Percentiles rank a stretch among this genome's conserved stretches.
These are phyloP conservation scores for Physaria fendleri DNA, from an alignment of 345 rosid species.

Conservation along the genomic window DNA sequence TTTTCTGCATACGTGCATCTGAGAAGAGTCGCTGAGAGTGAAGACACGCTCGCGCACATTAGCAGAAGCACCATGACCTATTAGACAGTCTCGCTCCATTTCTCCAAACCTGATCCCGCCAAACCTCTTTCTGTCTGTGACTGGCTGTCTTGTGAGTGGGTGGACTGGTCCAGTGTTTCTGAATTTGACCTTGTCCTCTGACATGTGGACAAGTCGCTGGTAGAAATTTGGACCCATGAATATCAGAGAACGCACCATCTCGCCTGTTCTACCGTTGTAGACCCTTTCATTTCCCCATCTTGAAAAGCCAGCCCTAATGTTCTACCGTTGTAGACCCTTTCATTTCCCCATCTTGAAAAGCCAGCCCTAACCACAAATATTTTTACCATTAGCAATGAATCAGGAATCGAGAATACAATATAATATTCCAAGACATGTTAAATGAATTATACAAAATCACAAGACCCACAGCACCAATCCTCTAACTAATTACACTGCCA, in stretches of 20 bases:
- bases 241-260: conserved; percentile 58
- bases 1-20: conserved; percentile 63
- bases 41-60: conserved; percentile 81
- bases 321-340: conserved; percentile 72
- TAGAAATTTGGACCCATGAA: conserved; percentile 92
- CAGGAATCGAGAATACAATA: neutral
- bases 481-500: neutral
- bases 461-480: neutral
- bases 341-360: conserved; percentile 82
- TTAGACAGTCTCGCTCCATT: conserved; percentile 89
- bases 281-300: conserved; percentile 87
- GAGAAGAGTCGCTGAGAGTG: conserved; percentile 68
- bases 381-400: neutral
- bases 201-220: conserved; percentile 82
- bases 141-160: conserved; percentile 88
- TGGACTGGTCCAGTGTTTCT: conserved; percentile 92
- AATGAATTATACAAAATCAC: neutral
- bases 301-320: conserved; percentile 63
- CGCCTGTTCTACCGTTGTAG: conserved; percentile 72
- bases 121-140: conserved; percentile 74
- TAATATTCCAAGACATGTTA: neutral
- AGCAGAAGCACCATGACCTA: conserved; percentile 79
- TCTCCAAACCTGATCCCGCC: conserved; percentile 91
- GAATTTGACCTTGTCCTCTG: conserved; percentile 87
- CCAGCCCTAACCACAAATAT: conserved; percentile 54